Evolutionary conservation across 371 early-diverging fungal genomes (phyloP).

Genomic region (Apophysomyces variabilis): DNA sequence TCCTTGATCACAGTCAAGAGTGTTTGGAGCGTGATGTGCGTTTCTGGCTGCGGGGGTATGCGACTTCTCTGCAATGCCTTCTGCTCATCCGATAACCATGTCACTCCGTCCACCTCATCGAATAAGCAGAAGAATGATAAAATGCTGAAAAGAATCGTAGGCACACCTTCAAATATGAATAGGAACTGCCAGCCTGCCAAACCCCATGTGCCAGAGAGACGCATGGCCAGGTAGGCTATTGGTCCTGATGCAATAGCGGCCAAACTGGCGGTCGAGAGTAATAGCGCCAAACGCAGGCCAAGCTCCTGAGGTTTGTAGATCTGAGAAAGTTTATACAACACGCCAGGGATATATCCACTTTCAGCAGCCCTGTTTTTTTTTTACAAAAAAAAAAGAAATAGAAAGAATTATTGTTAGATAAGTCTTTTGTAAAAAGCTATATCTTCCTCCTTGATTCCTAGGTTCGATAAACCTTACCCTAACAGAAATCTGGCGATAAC

Average conservation of each 20-base stretch:
- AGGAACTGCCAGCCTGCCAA: constrained; percentile 52
- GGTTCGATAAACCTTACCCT: constrained; percentile 23
- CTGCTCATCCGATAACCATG: constrained; percentile 24
- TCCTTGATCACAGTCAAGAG: constrained; percentile 21
- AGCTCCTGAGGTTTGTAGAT: constrained; percentile 32
- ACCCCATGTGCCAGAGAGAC: constrained; percentile 35
- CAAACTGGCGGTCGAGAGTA: constrained; percentile 23
- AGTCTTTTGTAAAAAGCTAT: no score
- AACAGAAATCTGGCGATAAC: constrained; percentile 26
- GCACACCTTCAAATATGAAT: constrained; percentile 46
- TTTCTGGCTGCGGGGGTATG: constrained; percentile 17
- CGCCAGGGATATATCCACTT: constrained; percentile 36
- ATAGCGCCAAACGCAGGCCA: constrained; percentile 18
- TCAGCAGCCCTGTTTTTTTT: constrained; percentile 20
- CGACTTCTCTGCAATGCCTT: constrained; percentile 24
- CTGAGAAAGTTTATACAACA: constrained; percentile 32
- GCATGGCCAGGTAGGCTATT: constrained; percentile 34
- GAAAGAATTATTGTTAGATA: neutral
- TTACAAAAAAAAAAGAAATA: neutral
- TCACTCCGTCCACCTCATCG: constrained; percentile 29
- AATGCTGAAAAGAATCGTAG: constrained; percentile 37
- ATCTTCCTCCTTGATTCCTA: no score
- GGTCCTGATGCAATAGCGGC: constrained; percentile 30
- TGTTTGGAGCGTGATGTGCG: constrained; percentile 12
- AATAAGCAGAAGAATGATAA: constrained; percentile 40